phyloP scores from a whole-genome alignment of 495 filamentous ascomycete species.

The Neurospora pannonica region DNA sequence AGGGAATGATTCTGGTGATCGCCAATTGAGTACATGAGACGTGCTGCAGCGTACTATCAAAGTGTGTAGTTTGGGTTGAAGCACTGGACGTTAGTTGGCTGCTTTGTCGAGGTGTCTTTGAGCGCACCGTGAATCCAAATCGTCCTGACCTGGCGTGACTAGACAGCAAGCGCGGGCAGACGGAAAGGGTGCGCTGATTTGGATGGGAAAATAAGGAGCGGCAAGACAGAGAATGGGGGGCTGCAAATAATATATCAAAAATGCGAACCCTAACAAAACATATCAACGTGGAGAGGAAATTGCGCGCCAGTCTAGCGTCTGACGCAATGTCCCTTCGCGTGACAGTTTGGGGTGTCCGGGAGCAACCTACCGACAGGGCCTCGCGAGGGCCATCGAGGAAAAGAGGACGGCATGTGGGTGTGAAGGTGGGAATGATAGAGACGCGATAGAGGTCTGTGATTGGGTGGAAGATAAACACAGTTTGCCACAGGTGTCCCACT shows the following conservation, averaged over 20 bases:
- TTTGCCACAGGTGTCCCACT: slow-evolving; percentile 19
- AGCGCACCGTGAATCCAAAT: neutral
- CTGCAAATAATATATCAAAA: neutral
- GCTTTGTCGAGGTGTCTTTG: neutral
- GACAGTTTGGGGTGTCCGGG: neutral
- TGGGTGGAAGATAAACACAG: slow-evolving; percentile 6
- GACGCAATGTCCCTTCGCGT: slow-evolving; percentile 11
- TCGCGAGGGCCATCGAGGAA: neutral
- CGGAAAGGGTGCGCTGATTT: neutral
- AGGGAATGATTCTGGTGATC: neutral
- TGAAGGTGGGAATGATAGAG: neutral
- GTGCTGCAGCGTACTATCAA: neutral
- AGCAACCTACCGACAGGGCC: neutral
- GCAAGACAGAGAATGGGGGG: neutral
- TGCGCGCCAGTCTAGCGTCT: slow-evolving; percentile 12
- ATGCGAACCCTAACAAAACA: neutral
- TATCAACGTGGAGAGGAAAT: neutral
- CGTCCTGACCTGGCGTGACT: neutral
- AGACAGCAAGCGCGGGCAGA: neutral
- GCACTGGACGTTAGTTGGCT: neutral
- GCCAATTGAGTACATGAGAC: neutral
- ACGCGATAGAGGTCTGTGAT: slow-evolving; percentile 10
- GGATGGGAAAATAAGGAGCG: neutral
- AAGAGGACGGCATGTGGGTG: neutral
- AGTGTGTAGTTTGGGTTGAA: neutral